These are phyloP conservation scores for Yarrowia deformans DNA, from an alignment of 805 yeast species.

Conservation along the genomic window DNA sequence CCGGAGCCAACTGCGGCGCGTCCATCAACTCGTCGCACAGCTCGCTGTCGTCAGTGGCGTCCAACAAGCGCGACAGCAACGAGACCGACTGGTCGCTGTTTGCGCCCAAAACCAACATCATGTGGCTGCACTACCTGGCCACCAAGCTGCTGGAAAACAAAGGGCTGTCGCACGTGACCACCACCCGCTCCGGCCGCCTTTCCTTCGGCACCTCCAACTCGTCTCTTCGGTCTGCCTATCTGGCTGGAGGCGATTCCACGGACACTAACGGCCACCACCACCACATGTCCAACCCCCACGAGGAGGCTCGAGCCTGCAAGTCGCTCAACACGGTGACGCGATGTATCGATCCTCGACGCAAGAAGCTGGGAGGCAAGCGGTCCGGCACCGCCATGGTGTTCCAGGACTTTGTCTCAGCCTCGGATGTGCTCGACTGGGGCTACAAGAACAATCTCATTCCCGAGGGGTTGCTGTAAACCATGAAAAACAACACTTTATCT, in stretches of 20 bases:
- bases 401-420: slow-evolving; percentile 45
- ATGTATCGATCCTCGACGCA: slow-evolving; percentile 46
- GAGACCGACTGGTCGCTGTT: slow-evolving; percentile 58
- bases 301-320: slow-evolving; percentile 44
- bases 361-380: slow-evolving; percentile 42
- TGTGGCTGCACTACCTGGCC: slow-evolving; percentile 71
- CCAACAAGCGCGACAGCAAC: slow-evolving; percentile 24
- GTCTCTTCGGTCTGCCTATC: slow-evolving; percentile 42
- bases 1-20: slow-evolving; percentile 7
- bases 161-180: slow-evolving; percentile 43
- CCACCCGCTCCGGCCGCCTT: slow-evolving; percentile 44
- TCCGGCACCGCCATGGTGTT: slow-evolving; percentile 41
- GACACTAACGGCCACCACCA: slow-evolving; percentile 1
- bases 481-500: background rate
- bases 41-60: slow-evolving; percentile 16
- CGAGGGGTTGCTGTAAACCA: slow-evolving; percentile 12
- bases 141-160: slow-evolving; percentile 59
- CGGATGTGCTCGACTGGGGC: slow-evolving; percentile 46
- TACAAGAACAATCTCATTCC: slow-evolving; percentile 41
- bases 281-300: slow-evolving; percentile 27
- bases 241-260: slow-evolving; percentile 37
- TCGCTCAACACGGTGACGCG: slow-evolving; percentile 42
- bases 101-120: slow-evolving; percentile 60
- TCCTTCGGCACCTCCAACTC: slow-evolving; percentile 43
- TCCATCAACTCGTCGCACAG: slow-evolving; percentile 32